Evolutionary conservation across 1,284 basidiomycete species (phyloP).

Genomic region (Ceratobasidium sp.): DNA sequence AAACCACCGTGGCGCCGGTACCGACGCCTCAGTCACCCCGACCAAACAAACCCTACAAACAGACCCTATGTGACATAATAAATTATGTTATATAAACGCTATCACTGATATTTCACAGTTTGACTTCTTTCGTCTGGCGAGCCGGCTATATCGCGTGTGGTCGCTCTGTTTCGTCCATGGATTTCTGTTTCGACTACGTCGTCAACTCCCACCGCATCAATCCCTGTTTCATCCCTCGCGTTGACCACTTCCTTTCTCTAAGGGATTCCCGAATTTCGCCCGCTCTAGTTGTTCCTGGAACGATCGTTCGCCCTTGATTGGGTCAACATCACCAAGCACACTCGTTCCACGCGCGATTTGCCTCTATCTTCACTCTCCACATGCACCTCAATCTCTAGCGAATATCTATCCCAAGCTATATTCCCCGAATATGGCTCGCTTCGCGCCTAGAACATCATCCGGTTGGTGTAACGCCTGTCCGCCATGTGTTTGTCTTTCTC

Average conservation of each 20-base stretch:
- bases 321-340: no score
- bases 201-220: background rate
- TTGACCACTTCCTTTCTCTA: slow-evolving; percentile 8
- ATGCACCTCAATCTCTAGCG: background rate
- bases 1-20: slow-evolving; percentile 5
- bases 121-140: background rate
- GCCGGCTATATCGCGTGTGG: background rate
- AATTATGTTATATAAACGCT: slow-evolving; percentile 7
- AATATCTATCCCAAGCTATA: background rate
- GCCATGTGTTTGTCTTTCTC: slow-evolving; percentile 18
- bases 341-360: slow-evolving; percentile 18
- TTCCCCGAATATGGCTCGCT: background rate
- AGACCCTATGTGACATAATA: slow-evolving; percentile 7
- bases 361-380: slow-evolving; percentile 14
- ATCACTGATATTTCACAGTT: background rate
- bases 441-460: background rate
- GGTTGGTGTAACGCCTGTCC: background rate
- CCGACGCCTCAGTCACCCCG: background rate
- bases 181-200: slow-evolving; percentile 6
- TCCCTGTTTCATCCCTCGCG: slow-evolving; percentile 29
- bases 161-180: background rate
- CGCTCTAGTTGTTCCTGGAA: slow-evolving; percentile 20
- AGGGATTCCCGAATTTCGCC: slow-evolving; percentile 14
- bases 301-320: slow-evolving; percentile 29
- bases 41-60: background rate